Base-by-base conservation (phyloP, 768 basidiomycete genomes). In the Multifurca ochricompacta region DNA sequence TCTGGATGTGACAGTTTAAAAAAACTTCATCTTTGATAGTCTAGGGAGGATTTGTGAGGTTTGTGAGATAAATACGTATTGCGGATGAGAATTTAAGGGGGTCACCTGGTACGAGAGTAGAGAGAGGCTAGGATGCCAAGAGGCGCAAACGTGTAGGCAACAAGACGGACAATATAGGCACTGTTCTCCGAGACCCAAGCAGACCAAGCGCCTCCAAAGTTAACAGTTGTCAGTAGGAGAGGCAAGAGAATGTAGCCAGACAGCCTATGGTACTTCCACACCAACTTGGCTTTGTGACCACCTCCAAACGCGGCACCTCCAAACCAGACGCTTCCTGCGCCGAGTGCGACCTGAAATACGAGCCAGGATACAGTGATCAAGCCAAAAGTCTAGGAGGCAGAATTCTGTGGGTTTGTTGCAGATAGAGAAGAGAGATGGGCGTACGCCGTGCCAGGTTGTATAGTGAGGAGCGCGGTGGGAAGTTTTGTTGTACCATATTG, bases 251-350 rank as follows among this genome's bases (percentile, higher is more conserved):
- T 43, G 60, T 92, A 92, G 8, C 91, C 91, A 0, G 85, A 88
- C 16, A 85, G 57, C 58, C 90, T 72, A 63, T 93, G 90, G 60
- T 88, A 91, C 65, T 91, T 92, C 85, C 89, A 92, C 18, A 91
- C 54, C 1, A 71, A 66, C 66, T 87, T 91, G 13, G 88, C 87
- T 65, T 78, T 83, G 40, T 72, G 67, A 13, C 78, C 81, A 1
- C 88, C 87, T 4, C 89, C 87, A 63, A 91, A 86, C 0, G 74
- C 72, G 14, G 73, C 74, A 10, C 89, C 89, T 6, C 70, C 74
- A 56, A 76, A 82, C 88, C 88, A 90, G 14, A 89, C 85, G 46
- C 83, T 87, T n/a, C 78, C 81, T 3, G 74, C 86, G 5, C 90
- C 90, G 0, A 90, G 16, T 8, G 73, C 52, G 6, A 78, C 69